Conservation (phyloP, 805 yeast genomes). For the Lachancea lanzarotensis region DNA sequence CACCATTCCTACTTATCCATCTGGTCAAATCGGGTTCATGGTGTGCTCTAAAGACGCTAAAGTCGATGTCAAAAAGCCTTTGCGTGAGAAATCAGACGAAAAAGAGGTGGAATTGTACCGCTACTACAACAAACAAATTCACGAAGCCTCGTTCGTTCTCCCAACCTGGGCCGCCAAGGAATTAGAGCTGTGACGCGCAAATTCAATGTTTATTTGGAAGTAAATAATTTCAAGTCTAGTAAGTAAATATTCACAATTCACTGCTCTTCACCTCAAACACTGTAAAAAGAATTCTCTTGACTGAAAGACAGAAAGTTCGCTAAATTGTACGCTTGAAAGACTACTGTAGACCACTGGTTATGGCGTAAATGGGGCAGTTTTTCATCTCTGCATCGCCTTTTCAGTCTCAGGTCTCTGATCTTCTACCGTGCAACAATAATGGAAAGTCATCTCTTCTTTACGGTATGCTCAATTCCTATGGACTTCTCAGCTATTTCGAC, state of each 20-base stretch:
- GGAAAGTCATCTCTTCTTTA: conserved; percentile 22
- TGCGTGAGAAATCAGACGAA: conserved; percentile 55
- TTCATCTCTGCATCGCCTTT: conserved; percentile 23
- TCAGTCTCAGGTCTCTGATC: conserved; percentile 29
- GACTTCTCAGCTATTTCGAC: conserved; percentile 22
- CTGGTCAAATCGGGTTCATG: conserved; percentile 98
- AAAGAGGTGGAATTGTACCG: conserved; percentile 60
- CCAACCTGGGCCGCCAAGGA: conserved; percentile 81
- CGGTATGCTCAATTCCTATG: conserved; percentile 21
- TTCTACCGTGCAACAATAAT: conserved; percentile 29
- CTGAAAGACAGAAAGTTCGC: too few relatives aligned
- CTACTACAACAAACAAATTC: conserved; percentile 81
- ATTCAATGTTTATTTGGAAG: too few relatives aligned
- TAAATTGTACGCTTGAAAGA: too few relatives aligned
- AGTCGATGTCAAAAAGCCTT: conserved; percentile 61
- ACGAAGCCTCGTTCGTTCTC: conserved; percentile 80
- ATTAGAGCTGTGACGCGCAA: conserved; percentile 27
- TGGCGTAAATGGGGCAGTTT: conserved; percentile 15
- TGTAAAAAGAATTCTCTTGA: too few relatives aligned
- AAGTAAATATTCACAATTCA: neutral
- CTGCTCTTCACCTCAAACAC: neutral
- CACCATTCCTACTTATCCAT: conserved; percentile 92
- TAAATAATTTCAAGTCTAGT: too few relatives aligned
- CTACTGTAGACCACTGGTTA: neutral
- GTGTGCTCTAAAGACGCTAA: conserved; percentile 74